Evolutionary conservation across 2,329 filamentous ascomycete species (phyloP).

Genomic region (Fusarium stilboides): DNA sequence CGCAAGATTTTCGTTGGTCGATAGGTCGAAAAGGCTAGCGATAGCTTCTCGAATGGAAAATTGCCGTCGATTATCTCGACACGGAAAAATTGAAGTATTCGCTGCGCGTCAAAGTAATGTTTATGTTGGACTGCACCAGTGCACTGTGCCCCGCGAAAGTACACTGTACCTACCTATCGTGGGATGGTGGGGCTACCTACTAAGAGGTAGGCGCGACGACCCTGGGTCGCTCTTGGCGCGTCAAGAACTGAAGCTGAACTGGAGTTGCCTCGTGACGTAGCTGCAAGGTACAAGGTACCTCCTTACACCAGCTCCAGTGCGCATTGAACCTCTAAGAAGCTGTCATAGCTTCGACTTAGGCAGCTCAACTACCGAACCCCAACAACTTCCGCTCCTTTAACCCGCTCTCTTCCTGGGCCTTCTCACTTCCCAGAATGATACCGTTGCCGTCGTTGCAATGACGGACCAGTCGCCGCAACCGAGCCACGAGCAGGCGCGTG

Average conservation of each 20-base stretch:
- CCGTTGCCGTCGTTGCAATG: slow-evolving; percentile 55
- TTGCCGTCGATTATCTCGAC: not conserved
- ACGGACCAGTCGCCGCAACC: slow-evolving; percentile 58
- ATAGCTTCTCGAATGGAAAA: slow-evolving; percentile 8
- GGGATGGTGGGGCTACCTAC: slow-evolving; percentile 50
- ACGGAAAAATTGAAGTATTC: slow-evolving; percentile 19
- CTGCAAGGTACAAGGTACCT: slow-evolving; percentile 46
- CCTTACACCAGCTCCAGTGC: slow-evolving; percentile 21
- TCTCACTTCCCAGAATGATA: slow-evolving; percentile 51
- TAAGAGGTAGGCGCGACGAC: slow-evolving; percentile 35
- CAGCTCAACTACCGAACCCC: slow-evolving; percentile 21
- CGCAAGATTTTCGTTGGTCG: slow-evolving; percentile 1
- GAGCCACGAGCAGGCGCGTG: slow-evolving; percentile 49
- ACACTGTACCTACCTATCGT: slow-evolving; percentile 32
- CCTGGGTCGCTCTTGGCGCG: slow-evolving; percentile 35
- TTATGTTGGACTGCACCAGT: slow-evolving; percentile 28
- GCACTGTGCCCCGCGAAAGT: slow-evolving; percentile 33
- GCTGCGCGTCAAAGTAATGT: slow-evolving; percentile 42
- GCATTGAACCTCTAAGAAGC: slow-evolving; percentile 41
- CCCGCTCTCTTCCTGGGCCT: slow-evolving; percentile 30
- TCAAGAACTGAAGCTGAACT: slow-evolving; percentile 33
- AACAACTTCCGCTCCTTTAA: slow-evolving; percentile 26
- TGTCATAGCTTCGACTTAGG: slow-evolving; percentile 44
- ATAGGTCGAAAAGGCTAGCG: slow-evolving; percentile 3
- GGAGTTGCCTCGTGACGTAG: slow-evolving; percentile 53